phyloP scores from a whole-genome alignment of 768 basidiomycete genomes.

The Collybia mongolica region DNA sequence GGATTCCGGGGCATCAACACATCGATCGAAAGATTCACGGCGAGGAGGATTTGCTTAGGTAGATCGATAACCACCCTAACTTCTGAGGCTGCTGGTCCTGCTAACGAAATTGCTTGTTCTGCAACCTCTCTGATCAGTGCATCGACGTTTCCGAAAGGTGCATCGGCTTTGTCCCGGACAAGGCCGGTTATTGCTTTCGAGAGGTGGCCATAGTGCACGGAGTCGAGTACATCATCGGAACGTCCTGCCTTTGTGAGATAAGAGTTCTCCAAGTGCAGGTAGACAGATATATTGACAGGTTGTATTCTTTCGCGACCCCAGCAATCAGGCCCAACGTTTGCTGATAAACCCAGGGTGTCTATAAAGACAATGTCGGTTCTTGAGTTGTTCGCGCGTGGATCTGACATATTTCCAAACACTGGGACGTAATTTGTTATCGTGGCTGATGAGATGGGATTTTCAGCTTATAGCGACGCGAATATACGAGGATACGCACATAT shows the following conservation, averaged over 20 bases:
- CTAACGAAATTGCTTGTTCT: slow-evolving; percentile 33
- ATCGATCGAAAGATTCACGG: slow-evolving; percentile 40
- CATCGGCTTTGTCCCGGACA: slow-evolving; percentile 15
- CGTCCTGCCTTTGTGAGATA: slow-evolving; percentile 44
- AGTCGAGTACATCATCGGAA: slow-evolving; percentile 52
- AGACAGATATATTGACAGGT: slow-evolving; percentile 49
- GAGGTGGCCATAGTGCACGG: slow-evolving; percentile 66
- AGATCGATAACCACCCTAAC: slow-evolving; percentile 42
- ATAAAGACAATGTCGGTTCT: slow-evolving; percentile 44
- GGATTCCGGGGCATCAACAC: slow-evolving; percentile 20
- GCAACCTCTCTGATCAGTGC: slow-evolving; percentile 35
- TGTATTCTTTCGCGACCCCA: slow-evolving; percentile 50
- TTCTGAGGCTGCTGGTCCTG: slow-evolving; percentile 31
- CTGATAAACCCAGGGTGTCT: slow-evolving; percentile 36
- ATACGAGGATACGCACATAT: too few species aligned
- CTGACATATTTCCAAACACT: too few species aligned
- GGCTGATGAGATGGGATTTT: too few species aligned
- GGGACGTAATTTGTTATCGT: neutral
- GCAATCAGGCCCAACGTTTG: slow-evolving; percentile 47
- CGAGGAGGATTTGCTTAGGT: slow-evolving; percentile 53
- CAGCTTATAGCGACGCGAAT: too few species aligned
- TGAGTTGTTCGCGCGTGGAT: too few species aligned
- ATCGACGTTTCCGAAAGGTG: slow-evolving; percentile 23
- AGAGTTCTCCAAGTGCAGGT: slow-evolving; percentile 39
- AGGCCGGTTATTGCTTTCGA: slow-evolving; percentile 43